Conservation (phyloP, 164 flowering plant species). For the Sextonia rubra region DNA sequence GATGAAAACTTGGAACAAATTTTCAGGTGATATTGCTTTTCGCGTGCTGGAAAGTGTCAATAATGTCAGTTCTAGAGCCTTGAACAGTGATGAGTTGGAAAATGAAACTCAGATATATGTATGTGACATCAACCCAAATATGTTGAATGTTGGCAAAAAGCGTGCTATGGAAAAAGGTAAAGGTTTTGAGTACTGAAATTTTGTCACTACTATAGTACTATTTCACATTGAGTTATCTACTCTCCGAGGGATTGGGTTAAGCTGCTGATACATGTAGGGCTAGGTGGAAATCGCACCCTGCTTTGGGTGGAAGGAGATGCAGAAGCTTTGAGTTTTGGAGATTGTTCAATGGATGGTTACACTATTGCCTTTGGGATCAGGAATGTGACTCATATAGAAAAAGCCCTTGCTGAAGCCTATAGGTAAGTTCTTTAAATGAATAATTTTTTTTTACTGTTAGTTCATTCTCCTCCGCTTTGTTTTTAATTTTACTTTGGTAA, state of each 20-base stretch:
- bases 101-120: conserved; percentile 76
- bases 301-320: conserved; percentile 98
- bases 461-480: not conserved
- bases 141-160: conserved; percentile 89
- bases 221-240: too few relatives aligned
- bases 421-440: conserved; percentile 33
- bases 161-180: conserved; percentile 83
- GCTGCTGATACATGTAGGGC: conserved; percentile 36
- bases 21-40: conserved; percentile 94
- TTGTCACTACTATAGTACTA: too few relatives aligned
- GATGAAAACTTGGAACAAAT: conserved; percentile 6
- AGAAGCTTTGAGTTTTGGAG: conserved; percentile 76
- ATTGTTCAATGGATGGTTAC: conserved; percentile 92
- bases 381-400: conserved; percentile 96
- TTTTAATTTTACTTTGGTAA: too few relatives aligned
- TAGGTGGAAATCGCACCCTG: conserved; percentile 56
- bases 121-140: conserved; percentile 92
- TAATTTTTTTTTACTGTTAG: not conserved
- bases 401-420: conserved; percentile 83
- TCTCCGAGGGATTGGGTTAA: not conserved
- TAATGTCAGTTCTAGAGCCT: conserved; percentile 47
- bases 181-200: not conserved
- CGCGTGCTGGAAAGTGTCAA: conserved; percentile 64
- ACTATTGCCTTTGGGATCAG: conserved; percentile 98
- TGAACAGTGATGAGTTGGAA: conserved; percentile 44